A percentile compares a stretch with the other conserved stretches of the same genome.
These are phyloP conservation scores for Leccinum longicurvipes DNA, from an alignment of 768 basidiomycete species.

Conservation along the genomic window DNA sequence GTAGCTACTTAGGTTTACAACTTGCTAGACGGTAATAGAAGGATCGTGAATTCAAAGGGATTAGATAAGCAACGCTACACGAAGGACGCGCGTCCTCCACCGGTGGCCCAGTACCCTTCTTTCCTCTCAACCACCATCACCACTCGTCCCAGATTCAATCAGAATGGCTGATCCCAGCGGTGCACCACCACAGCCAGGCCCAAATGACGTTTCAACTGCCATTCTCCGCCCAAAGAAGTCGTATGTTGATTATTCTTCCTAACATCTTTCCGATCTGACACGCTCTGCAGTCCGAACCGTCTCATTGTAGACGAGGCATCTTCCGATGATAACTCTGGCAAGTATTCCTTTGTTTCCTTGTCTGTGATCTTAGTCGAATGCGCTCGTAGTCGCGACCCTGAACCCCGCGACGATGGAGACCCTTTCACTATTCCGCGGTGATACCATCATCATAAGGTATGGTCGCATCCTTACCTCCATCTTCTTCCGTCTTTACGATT, in stretches of 20 bases:
- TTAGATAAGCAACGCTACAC: conserved; percentile 15
- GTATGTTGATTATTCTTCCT: conserved; percentile 48
- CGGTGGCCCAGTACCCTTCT: conserved; percentile 4
- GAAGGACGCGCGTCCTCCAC: conserved; percentile 32
- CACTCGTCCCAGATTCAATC: conserved; percentile 4
- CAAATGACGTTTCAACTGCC: conserved; percentile 89
- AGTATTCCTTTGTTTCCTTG: conserved; percentile 18
- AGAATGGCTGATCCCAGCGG: conserved; percentile 81
- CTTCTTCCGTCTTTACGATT: not conserved
- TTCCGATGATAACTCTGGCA: conserved; percentile 94
- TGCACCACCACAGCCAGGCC: conserved; percentile 76
- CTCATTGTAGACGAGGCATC: conserved; percentile 94
- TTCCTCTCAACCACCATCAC: conserved; percentile 11
- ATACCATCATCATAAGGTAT: conserved; percentile 92
- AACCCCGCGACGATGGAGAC: conserved; percentile 97
- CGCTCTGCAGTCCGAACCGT: conserved; percentile 80
- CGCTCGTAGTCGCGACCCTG: conserved; percentile 74
- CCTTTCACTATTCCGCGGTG: conserved; percentile 91
- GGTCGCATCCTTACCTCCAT: conserved; percentile 13
- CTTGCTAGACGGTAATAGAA: conserved; percentile 10
- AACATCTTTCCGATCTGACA: conserved; percentile 14
- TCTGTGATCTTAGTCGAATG: conserved; percentile 15
- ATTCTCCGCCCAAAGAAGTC: conserved; percentile 98
- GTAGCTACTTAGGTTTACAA: not conserved
- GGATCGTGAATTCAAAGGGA: conserved; percentile 9